Percentiles rank a stretch among this genome's conserved stretches.
Evolutionary conservation across 2,329 filamentous ascomycete species (phyloP).

Genomic region (Monosporascus sp.): DNA sequence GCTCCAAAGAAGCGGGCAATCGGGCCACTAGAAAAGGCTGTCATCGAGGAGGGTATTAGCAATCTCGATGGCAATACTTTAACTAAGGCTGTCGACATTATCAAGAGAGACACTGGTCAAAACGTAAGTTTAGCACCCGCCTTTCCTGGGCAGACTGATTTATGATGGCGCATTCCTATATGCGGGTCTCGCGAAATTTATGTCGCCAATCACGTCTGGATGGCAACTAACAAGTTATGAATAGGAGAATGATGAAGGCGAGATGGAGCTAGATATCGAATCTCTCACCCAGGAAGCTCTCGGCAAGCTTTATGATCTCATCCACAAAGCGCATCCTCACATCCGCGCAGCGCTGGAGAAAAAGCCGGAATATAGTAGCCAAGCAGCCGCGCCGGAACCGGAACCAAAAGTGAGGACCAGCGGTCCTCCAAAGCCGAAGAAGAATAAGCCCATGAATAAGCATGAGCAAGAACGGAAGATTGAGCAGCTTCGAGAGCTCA

Average conservation of each 20-base stretch:
- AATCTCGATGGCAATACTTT: slow-evolving; percentile 75
- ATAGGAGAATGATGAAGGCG: slow-evolving; percentile 54
- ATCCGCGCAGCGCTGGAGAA: slow-evolving; percentile 30
- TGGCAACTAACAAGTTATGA: slow-evolving; percentile 9
- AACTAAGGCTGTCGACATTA: slow-evolving; percentile 77
- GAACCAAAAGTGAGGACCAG: slow-evolving; percentile 20
- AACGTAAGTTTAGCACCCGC: slow-evolving; percentile 51
- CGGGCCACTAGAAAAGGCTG: slow-evolving; percentile 79
- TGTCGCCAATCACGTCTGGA: neutral
- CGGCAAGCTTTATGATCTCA: slow-evolving; percentile 42
- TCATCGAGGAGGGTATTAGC: slow-evolving; percentile 81
- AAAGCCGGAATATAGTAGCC: slow-evolving; percentile 23
- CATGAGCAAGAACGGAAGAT: slow-evolving; percentile 65
- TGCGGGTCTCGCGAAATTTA: neutral
- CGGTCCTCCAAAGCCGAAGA: slow-evolving; percentile 53
- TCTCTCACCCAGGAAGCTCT: slow-evolving; percentile 51
- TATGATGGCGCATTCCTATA: neutral
- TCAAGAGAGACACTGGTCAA: slow-evolving; percentile 77
- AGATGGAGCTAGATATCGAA: slow-evolving; percentile 57
- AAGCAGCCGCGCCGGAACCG: slow-evolving; percentile 14
- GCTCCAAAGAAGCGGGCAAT: slow-evolving; percentile 52
- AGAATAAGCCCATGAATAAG: slow-evolving; percentile 75
- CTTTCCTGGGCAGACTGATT: slow-evolving; percentile 15
- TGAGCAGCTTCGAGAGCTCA: slow-evolving; percentile 54
- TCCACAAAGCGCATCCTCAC: slow-evolving; percentile 33